These are phyloP conservation scores for Colletotrichum sp. DNA, from an alignment of 2,329 filamentous ascomycete genomes.

Conservation along the genomic window DNA sequence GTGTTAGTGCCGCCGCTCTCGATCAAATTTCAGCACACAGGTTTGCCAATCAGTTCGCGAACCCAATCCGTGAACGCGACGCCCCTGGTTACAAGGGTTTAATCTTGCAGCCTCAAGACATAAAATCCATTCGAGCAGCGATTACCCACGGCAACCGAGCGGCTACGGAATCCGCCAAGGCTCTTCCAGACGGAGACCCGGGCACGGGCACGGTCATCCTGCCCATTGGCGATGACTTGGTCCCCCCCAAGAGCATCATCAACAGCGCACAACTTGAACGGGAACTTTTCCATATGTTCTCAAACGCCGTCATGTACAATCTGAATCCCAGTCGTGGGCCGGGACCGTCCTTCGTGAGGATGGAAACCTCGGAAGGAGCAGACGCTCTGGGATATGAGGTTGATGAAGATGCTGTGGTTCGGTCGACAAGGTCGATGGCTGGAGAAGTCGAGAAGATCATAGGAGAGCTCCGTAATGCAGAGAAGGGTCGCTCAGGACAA, in stretches of 20 bases:
- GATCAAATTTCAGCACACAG: constrained; percentile 80
- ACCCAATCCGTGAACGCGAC: constrained; percentile 74
- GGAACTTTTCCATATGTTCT: constrained; percentile 95
- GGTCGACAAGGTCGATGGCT: constrained; percentile 89
- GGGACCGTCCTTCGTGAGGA: constrained; percentile 63
- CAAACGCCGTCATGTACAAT: constrained; percentile 99
- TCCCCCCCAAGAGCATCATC: constrained; percentile 88
- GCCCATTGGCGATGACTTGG: constrained; percentile 75
- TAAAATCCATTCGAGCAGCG: constrained; percentile 78
- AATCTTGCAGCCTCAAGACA: constrained; percentile 76
- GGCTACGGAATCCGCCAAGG: constrained; percentile 63
- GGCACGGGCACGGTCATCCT: constrained; percentile 65
- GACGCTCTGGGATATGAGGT: constrained; percentile 65
- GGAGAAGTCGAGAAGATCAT: constrained; percentile 83
- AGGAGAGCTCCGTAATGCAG: constrained; percentile 76
- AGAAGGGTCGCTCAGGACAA: constrained; percentile 57
- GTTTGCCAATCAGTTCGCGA: constrained; percentile 80
- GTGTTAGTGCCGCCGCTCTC: constrained; percentile 74
- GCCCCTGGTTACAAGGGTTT: constrained; percentile 78
- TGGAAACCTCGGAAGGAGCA: constrained; percentile 40
- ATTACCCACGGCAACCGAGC: constrained; percentile 76
- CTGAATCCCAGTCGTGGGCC: constrained; percentile 77
- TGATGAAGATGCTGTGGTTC: constrained; percentile 85
- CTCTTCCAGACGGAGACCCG: constrained; percentile 64
- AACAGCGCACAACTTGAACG: constrained; percentile 93